Percentiles rank a stretch among this genome's conserved stretches.
Evolutionary conservation across 2,329 filamentous ascomycete species (phyloP).

Genomic region (Fusarium torulosum): DNA sequence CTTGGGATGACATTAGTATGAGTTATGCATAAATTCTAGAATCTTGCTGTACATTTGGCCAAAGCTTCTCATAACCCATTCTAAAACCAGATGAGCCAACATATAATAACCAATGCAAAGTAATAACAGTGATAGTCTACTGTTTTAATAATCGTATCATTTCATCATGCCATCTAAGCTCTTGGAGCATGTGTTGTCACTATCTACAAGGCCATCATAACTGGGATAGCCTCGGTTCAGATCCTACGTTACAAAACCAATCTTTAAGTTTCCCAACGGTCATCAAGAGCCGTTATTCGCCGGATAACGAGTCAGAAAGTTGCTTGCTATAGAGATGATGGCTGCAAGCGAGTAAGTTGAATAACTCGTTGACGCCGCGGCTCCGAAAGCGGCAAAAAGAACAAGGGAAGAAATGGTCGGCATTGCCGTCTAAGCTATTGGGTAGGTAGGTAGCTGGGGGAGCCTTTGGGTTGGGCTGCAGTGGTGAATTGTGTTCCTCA

Average conservation of each 20-base stretch:
- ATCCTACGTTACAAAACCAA: background rate
- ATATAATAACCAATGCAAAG: no score
- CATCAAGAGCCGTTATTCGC: slow-evolving; percentile 24
- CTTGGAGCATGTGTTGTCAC: background rate
- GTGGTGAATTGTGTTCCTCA: slow-evolving; percentile 9
- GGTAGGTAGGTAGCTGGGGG: slow-evolving; percentile 1
- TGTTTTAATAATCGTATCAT: no score
- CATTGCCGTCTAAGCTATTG: slow-evolving; percentile 30
- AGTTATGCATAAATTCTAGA: background rate
- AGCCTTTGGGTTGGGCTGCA: slow-evolving; percentile 28
- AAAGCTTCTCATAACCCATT: background rate
- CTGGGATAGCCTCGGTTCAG: background rate
- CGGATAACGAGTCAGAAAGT: slow-evolving; percentile 33
- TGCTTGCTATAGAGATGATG: slow-evolving; percentile 4
- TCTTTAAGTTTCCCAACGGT: slow-evolving; percentile 7
- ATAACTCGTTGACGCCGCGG: slow-evolving; percentile 10
- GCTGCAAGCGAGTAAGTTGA: slow-evolving; percentile 37
- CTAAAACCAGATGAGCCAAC: no score
- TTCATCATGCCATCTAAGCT: no score
- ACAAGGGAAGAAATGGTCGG: slow-evolving; percentile 10
- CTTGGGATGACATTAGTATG: background rate
- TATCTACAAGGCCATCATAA: background rate
- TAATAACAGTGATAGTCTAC: no score
- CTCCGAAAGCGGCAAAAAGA: slow-evolving; percentile 38
- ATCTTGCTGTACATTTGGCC: no score